phyloP scores from a whole-genome alignment of 495 filamentous ascomycete species.

The Trichoderma virens region DNA sequence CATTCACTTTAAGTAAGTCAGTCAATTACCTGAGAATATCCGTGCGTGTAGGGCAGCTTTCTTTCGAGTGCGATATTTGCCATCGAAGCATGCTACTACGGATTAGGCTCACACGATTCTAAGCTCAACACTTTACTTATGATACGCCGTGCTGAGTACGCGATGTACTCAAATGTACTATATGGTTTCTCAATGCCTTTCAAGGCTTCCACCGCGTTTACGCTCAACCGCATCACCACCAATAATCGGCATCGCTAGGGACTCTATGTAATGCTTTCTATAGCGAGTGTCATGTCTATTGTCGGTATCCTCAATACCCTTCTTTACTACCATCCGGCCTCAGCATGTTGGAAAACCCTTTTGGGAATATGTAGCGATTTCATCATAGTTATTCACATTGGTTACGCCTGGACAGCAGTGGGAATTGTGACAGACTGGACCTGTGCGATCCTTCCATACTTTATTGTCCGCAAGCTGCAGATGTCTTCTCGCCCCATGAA shows the following conservation, averaged over 20 bases:
- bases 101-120: not conserved
- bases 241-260: not conserved
- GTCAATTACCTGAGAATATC: too few relatives aligned
- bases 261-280: slow-evolving; percentile 10
- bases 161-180: slow-evolving; percentile 5
- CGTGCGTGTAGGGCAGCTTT: not conserved
- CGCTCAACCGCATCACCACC: not conserved
- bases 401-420: slow-evolving; percentile 9
- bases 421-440: slow-evolving; percentile 13
- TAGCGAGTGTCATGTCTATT: slow-evolving; percentile 11
- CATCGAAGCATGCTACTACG: slow-evolving; percentile 10
- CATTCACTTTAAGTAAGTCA: too few relatives aligned
- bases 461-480: slow-evolving; percentile 10
- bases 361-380: slow-evolving; percentile 11
- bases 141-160: slow-evolving; percentile 11
- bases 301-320: slow-evolving; percentile 10
- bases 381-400: slow-evolving; percentile 10
- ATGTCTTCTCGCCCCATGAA: slow-evolving; percentile 7
- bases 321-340: slow-evolving; percentile 8
- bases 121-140: slow-evolving; percentile 7
- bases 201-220: slow-evolving; percentile 10
- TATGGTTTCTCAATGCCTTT: slow-evolving; percentile 12
- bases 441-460: slow-evolving; percentile 11
- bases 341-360: slow-evolving; percentile 10
- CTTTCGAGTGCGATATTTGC: slow-evolving; percentile 8